Percentiles rank a stretch among this genome's conserved stretches.
Conservation (phyloP, 2,329 filamentous ascomycete species). For the Leptodontidium sp. region DNA sequence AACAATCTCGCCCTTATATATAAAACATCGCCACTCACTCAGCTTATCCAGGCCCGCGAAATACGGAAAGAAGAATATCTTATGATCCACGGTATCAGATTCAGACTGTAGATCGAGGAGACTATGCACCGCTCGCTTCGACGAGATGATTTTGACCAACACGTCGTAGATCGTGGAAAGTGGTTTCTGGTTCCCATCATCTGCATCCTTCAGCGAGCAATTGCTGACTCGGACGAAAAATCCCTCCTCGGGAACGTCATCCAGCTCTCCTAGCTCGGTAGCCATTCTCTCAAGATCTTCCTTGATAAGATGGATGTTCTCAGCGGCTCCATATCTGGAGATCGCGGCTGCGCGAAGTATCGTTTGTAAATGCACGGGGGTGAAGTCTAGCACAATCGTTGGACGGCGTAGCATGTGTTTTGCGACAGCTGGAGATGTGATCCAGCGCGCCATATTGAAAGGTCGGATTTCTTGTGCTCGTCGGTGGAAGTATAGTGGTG, state of each 20-base stretch:
- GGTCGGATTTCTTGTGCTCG: not conserved
- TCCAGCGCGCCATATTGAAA: slow-evolving; percentile 13
- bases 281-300: not conserved
- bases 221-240: slow-evolving; percentile 2
- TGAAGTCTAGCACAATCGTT: not conserved
- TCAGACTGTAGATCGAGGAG: not conserved
- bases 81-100: slow-evolving; percentile 1
- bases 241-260: not conserved
- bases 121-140: not conserved
- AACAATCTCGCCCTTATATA: not conserved
- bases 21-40: slow-evolving; percentile 3
- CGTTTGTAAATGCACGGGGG: not conserved
- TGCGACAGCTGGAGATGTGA: not conserved
- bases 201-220: slow-evolving; percentile 1
- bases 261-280: not conserved
- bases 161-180: not conserved
- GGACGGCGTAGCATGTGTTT: slow-evolving; percentile 6
- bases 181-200: slow-evolving; percentile 6
- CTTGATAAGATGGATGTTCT: not conserved
- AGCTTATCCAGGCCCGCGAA: not conserved
- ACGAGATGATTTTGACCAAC: not conserved
- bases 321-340: not conserved
- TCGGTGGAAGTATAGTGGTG: slow-evolving; percentile 7
- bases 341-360: not conserved
- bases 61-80: slow-evolving; percentile 11